Evolutionary conservation across 768 basidiomycete species (phyloP), one percentile per base, ranked within the genome.

Genomic region (Grammothele lineata): DNA sequence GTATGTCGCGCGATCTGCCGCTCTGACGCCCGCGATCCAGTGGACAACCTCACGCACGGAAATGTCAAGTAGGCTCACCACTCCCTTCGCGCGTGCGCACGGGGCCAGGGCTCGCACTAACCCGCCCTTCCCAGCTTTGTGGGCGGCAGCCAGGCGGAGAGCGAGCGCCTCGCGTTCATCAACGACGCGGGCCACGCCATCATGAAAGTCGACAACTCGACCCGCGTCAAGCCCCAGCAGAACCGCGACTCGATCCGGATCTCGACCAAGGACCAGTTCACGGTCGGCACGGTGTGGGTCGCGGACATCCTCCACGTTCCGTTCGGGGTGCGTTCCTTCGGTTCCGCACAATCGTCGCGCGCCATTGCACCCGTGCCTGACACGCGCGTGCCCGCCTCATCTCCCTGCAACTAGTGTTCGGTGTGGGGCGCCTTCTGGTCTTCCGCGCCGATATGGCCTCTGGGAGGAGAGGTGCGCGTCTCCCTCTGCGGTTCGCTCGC

Each of bases 211-310:
- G 87, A 89, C 66, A 87, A 88, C 60, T 77, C 74, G 23, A 71
- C 81, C 1, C 69, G 58, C 1, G 75, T 86, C 15, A 61, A 61
- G 15, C 57, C 49, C 53, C 74, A 76, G 51, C 52, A 80, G 33
- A 85, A 86, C 59, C 73, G 87, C 51, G 83, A 85, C 58, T 76
- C 79, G 0, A 77, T 88, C 9, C 74, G 83, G n/a, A 78, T 88
- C 39, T 62, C 78, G 5, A 72, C 74, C 15, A 72, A 74, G 27
- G 78, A 83, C 43, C 62, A 70, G 42, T 85, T 70, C 55, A 66
- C 67, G 1, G 67, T 85, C 4, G 85, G 83, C 60, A 72, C 77
- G 50, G 62, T 87, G 25, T 85, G 79, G 80, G 69, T 79, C 15
- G 72, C 78, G 27, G 82, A 87, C 60, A 72, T 83, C 63, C 63